Base-by-base conservation (phyloP, 1,284 basidiomycete genomes). In the Abortiporus biennis region DNA sequence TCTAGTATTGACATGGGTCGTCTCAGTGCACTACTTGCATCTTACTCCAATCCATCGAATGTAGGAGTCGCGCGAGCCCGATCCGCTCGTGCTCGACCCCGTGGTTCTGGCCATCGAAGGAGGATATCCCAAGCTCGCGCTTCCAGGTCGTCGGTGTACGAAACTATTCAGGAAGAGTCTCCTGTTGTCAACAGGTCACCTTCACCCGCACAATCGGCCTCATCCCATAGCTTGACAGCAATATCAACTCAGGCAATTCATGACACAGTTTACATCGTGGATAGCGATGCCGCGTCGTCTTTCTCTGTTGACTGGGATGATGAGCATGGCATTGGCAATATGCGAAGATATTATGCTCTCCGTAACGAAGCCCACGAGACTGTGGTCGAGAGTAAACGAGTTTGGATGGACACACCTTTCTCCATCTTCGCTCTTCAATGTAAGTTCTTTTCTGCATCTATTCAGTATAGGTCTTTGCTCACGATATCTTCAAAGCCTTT, bases 131-230 rank as follows among this genome's bases (percentile, higher is more conserved):
- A 78, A 42, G 70, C 72, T 34, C 74, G 72, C 19, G 71, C 72
- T 11, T 82, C 82, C 8, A 69, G 80, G 2, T 67, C 77, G 0
- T 88, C 85, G 0, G 70, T 85, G 1, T 87, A 86, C 47, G 85
- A 87, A 55, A 87, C 81, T 0, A 89, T 90, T 42, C 70, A 85
- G 39, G 85, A 89, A 49, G 86, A 89, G 48, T 57, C 68, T 5
- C 67, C 69, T 1, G 58, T 57, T 1, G 35, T 52, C 3, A 53
- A 53, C 2, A 65, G 61, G 37, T 63, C 69, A 1, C 59, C 68
- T 0, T 67, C 66, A 1, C 61, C 70, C 5, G 50, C 42, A 29
- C 48, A 48, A 38, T 42, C 33, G 2, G 51, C 56, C 4, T 36
- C 49, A 43, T 36, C 49, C 43, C 49, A 47, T 40, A 24, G 48